Evolutionary conservation across 495 filamentous ascomycete species (phyloP).

Genomic region (Daldinia concentrica): DNA sequence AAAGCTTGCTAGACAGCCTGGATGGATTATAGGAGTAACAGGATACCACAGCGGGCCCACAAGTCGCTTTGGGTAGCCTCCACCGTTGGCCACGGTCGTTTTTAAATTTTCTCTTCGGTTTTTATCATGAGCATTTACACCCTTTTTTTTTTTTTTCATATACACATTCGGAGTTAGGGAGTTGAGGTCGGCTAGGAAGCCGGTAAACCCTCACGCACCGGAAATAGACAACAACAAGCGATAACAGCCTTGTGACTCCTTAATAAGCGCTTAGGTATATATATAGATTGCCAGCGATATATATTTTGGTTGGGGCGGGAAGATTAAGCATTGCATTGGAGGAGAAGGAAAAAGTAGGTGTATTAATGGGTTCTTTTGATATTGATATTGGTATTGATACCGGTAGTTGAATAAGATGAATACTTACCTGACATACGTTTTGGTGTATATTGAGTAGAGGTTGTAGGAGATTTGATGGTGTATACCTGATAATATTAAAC

Average conservation of each 20-base stretch:
- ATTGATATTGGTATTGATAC: background rate
- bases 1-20: background rate
- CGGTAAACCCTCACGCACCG: background rate
- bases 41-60: slow-evolving; percentile 5
- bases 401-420: slow-evolving; percentile 2
- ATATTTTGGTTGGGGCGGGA: background rate
- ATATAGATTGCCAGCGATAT: background rate
- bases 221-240: slow-evolving; percentile 11
- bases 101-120: slow-evolving; percentile 5
- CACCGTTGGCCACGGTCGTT: slow-evolving; percentile 20
- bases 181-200: slow-evolving; percentile 12
- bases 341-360: background rate
- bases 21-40: slow-evolving; percentile 17
- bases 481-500: no score
- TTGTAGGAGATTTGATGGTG: no score
- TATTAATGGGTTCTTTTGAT: background rate
- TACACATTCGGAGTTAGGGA: slow-evolving; percentile 19
- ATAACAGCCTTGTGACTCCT: background rate
- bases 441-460: no score
- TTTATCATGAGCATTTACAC: slow-evolving; percentile 20
- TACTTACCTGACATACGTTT: background rate
- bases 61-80: slow-evolving; percentile 10
- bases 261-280: slow-evolving; percentile 9
- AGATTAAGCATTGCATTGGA: slow-evolving; percentile 1
- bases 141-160: slow-evolving; percentile 10